Evolutionary conservation across 371 early-diverging fungal species (phyloP).

Genomic region (Nosema bombycis): DNA sequence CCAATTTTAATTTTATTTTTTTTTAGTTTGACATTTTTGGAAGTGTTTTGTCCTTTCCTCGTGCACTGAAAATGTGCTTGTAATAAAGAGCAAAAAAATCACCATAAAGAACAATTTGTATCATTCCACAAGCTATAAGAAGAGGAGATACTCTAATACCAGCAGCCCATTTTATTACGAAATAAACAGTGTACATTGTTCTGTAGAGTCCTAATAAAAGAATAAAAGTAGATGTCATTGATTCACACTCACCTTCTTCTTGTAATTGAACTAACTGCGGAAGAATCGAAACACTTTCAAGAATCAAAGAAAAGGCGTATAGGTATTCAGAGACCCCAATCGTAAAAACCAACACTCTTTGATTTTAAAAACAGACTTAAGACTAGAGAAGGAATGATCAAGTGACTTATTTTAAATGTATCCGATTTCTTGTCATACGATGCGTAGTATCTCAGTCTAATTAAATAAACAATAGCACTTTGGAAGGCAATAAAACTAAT

Average conservation of each 20-base stretch:
- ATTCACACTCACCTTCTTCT: conserved; percentile 90
- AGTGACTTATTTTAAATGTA: conserved; percentile 68
- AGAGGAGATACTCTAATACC: conserved; percentile 67
- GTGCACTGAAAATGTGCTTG: conserved; percentile 48
- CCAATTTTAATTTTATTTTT: too few species aligned
- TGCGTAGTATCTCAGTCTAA: conserved; percentile 75
- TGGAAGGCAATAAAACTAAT: conserved; percentile 78
- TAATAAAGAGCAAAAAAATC: conserved; percentile 94
- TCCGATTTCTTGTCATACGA: conserved; percentile 83
- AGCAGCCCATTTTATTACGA: conserved; percentile 72
- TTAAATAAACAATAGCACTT: conserved; percentile 78
- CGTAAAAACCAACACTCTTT: conserved; percentile 62
- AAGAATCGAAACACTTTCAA: conserved; percentile 90
- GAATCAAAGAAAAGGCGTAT: conserved; percentile 87
- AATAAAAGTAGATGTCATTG: conserved; percentile 90
- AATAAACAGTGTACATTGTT: conserved; percentile 81
- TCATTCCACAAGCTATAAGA: conserved; percentile 74
- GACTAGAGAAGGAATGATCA: conserved; percentile 64
- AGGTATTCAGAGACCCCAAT: conserved; percentile 60
- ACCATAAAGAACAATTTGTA: conserved; percentile 86
- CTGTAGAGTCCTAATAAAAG: conserved; percentile 93
- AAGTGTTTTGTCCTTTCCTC: not conserved
- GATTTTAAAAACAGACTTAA: conserved; percentile 65
- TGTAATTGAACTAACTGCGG: conserved; percentile 92
- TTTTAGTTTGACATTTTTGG: too few species aligned